Percentiles rank a stretch among this genome's conserved stretches.
These are phyloP conservation scores for Plasmodium gonderi DNA, from an alignment of 169 alveolate species.

Conservation along the genomic window DNA sequence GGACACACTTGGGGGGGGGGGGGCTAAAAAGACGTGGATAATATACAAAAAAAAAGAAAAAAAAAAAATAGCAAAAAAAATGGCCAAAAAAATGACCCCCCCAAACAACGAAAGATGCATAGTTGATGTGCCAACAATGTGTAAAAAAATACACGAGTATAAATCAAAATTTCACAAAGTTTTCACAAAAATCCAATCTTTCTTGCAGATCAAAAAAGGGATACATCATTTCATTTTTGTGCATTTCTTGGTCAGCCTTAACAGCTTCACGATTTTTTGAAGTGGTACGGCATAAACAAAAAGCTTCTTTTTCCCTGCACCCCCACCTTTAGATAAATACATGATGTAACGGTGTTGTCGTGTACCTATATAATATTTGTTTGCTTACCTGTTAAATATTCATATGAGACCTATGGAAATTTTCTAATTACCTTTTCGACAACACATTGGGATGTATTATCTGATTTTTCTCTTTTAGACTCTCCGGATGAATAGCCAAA, in stretches of 20 bases:
- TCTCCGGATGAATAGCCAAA: constrained; percentile 85
- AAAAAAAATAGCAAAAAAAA: background rate
- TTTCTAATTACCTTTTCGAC: background rate
- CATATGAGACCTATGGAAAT: background rate
- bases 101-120: background rate
- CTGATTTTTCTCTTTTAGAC: constrained; percentile 46
- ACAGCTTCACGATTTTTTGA: constrained; percentile 91
- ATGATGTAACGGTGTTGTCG: background rate
- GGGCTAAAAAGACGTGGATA: background rate
- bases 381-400: background rate
- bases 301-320: too few relatives aligned
- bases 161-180: background rate
- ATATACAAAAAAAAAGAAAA: background rate
- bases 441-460: background rate
- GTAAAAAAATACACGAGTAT: background rate
- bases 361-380: background rate
- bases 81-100: background rate
- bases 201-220: constrained; percentile 72
- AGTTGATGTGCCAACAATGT: background rate
- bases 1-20: background rate
- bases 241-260: constrained; percentile 84
- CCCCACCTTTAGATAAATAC: too few relatives aligned
- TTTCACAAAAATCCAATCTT: background rate
- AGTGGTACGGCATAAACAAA: constrained; percentile 36
- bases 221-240: constrained; percentile 75